A percentile compares a stretch with the other conserved stretches of the same genome.
These are phyloP conservation scores for Moringa oleifera DNA, from an alignment of 345 rosid species.

Conservation along the genomic window DNA sequence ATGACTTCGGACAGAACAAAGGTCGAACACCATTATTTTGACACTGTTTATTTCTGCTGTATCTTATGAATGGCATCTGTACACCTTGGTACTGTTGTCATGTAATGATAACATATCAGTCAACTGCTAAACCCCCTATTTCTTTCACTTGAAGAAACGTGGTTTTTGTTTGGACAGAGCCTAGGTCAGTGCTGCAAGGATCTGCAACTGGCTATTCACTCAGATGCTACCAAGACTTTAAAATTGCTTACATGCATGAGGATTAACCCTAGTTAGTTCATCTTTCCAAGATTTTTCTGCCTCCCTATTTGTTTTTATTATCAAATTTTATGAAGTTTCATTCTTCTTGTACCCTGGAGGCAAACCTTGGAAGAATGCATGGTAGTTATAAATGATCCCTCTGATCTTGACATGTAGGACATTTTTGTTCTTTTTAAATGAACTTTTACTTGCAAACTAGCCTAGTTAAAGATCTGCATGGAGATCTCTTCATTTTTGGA, in stretches of 20 bases:
- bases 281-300: too few relatives aligned
- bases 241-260: too few relatives aligned
- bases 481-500: not conserved
- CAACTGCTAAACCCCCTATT: not conserved
- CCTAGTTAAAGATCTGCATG: not conserved
- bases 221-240: too few relatives aligned
- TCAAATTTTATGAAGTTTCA: too few relatives aligned
- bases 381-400: not conserved
- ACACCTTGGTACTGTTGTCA: not conserved
- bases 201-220: not conserved
- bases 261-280: too few relatives aligned
- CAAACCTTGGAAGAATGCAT: not conserved
- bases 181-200: not conserved
- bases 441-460: not conserved
- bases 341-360: not conserved
- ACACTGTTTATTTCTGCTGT: constrained; percentile 4
- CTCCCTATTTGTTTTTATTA: too few relatives aligned
- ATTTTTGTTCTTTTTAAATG: too few relatives aligned
- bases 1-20: constrained; percentile 95
- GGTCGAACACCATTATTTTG: constrained; percentile 38
- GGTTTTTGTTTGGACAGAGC: not conserved
- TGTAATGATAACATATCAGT: not conserved
- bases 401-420: not conserved
- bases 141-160: not conserved
- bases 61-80: constrained; percentile 1